Conservation (phyloP, 441 rosid species). For the Erodium texanum region DNA sequence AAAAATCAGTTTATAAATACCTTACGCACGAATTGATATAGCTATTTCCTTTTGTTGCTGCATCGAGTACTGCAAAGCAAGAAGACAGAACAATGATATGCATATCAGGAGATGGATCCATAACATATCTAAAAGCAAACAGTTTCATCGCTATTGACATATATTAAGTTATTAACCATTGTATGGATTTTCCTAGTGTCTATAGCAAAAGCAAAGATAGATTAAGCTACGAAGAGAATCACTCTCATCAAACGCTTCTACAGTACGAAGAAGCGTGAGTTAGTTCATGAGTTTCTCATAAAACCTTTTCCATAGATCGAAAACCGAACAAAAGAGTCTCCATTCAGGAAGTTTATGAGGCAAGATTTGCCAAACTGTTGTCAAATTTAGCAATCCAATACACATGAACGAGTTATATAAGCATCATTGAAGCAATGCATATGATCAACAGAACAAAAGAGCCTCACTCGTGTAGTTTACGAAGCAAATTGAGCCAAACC, state of each 20-base stretch:
- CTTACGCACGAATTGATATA: constrained; percentile 86
- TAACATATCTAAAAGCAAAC: background rate
- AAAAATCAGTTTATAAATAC: constrained; percentile 23
- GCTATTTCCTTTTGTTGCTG: constrained; percentile 76
- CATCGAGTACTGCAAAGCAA: constrained; percentile 54
- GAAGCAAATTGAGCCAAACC: too few relatives aligned
- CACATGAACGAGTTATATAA: background rate
- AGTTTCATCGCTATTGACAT: background rate
- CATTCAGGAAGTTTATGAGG: background rate
- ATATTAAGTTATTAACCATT: too few relatives aligned
- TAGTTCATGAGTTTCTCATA: background rate
- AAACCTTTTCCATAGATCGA: background rate
- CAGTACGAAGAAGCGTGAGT: background rate
- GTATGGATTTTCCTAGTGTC: background rate
- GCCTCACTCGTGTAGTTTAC: too few relatives aligned
- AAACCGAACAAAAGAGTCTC: background rate
- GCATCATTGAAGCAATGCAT: too few relatives aligned
- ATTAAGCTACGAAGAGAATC: background rate
- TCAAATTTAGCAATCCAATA: background rate
- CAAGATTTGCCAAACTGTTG: background rate
- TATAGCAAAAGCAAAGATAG: background rate
- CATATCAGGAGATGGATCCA: background rate
- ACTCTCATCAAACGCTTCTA: background rate
- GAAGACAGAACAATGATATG: background rate
- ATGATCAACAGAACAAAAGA: too few relatives aligned